Evolutionary conservation across 305 asterid species (phyloP), one percentile per base, ranked within the genome.

Genomic region (Fraxinus sp.): DNA sequence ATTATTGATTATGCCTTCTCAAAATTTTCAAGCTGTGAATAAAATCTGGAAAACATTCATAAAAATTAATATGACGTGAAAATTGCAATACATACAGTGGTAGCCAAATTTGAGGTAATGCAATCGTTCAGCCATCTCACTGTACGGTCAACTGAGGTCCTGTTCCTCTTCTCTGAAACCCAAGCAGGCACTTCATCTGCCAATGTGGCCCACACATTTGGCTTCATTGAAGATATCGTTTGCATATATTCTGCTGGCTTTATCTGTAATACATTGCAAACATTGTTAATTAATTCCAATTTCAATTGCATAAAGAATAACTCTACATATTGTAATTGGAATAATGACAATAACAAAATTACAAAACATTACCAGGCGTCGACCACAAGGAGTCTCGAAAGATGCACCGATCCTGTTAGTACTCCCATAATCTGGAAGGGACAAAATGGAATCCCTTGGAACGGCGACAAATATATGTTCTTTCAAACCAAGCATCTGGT

Each of bases 101-200:
- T 71, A 77, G 88, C 86, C 73, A 22, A 46, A 80, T 83, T 77
- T 64, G 88, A 85, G 10, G 74, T 73, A 83, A 94, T 71, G 91
- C 99, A 96, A 75, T 94, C 97, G 37, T 96, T 97, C 2, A 94
- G 94, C 98, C 99, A 96, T 86, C 88, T 90, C 79, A 96, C 3
- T 20, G 96, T 92, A 10, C 99, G 97, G 33, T 91, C 97, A 79
- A 96, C 93, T 0, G 99, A 93, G 71, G 86, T 36, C 85, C 75
- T 90, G 87, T 91, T 93, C 86, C 98, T 91, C 91, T 96, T 96
- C 77, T 86, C 91, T 46, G 98, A 89, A 84, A 92, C 97, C 97
- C 97, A 96, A 80, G 92, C 92, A 83, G 99, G 99, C 78, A 93
- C 99, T 89, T 96, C 99, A 79, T 96, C 99, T 3, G 98, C 91